Conservation (phyloP, 495 filamentous ascomycete genomes). For the Neurospora sp. region DNA sequence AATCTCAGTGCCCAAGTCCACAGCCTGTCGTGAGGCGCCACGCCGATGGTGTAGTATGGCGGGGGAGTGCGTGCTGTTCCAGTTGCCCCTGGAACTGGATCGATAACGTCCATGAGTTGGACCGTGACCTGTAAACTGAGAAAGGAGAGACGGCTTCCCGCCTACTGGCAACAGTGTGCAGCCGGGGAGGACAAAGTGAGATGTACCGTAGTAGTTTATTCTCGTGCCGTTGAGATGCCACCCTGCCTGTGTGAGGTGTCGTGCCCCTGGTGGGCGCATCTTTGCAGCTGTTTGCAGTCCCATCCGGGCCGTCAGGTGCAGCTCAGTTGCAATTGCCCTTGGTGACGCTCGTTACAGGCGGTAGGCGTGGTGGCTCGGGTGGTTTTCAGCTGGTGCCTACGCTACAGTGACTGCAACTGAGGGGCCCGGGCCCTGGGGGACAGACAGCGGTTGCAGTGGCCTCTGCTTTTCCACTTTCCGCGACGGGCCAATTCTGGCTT, state of each 20-base stretch:
- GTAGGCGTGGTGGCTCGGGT: not conserved
- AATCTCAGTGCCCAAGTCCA: not conserved
- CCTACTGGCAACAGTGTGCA: not conserved
- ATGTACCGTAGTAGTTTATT: not conserved
- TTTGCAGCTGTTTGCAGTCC: not conserved
- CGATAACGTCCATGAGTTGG: not conserved
- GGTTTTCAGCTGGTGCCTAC: not conserved
- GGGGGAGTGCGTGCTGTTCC: not conserved
- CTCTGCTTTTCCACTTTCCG: conserved; percentile 14
- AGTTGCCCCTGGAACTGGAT: not conserved
- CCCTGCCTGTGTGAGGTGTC: not conserved
- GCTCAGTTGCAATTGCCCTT: not conserved
- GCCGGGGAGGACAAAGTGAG: not conserved
- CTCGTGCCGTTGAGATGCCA: not conserved
- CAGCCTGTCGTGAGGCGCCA: not conserved
- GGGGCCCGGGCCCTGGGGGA: not conserved
- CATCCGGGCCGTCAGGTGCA: not conserved
- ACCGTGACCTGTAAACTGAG: not conserved
- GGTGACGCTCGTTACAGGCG: not conserved
- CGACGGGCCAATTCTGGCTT: conserved; percentile 19
- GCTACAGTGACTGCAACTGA: not conserved
- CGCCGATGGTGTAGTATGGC: not conserved
- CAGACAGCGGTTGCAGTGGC: conserved; percentile 8
- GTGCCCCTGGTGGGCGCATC: not conserved
- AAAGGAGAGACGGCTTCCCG: not conserved